phyloP scores from a whole-genome alignment of 148 eudicot species.

The Rhododendron griersonianum region DNA sequence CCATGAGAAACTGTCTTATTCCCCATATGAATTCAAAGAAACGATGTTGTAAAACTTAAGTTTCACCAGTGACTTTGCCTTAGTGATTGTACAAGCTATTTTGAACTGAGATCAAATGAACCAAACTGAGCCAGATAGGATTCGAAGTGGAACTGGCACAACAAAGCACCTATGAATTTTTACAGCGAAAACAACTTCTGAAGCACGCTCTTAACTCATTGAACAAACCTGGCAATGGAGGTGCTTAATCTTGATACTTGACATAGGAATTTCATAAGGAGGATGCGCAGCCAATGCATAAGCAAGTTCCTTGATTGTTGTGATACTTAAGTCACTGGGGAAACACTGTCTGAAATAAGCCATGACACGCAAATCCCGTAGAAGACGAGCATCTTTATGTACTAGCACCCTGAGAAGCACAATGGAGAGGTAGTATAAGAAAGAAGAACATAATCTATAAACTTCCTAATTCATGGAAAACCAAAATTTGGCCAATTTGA shows the following conservation, averaged over 20 bases:
- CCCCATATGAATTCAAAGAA: neutral
- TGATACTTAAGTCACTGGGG: slow-evolving; percentile 43
- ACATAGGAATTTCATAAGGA: slow-evolving; percentile 73
- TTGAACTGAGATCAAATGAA: neutral
- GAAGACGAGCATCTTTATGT: slow-evolving; percentile 68
- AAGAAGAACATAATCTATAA: neutral
- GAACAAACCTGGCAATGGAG: slow-evolving; percentile 68
- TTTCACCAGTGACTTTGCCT: neutral
- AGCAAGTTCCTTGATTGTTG: slow-evolving; percentile 75
- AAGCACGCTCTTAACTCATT: neutral
- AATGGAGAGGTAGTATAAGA: neutral
- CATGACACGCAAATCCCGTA: slow-evolving; percentile 64
- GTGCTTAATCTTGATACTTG: slow-evolving; percentile 70
- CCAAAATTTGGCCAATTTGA: neutral
- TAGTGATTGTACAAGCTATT: neutral
- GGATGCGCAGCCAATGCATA: slow-evolving; percentile 69
- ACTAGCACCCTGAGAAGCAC: slow-evolving; percentile 50
- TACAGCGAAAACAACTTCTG: neutral
- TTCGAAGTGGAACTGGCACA: neutral
- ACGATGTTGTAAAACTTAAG: neutral
- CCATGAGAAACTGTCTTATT: slow-evolving; percentile 1
- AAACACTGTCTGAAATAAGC: slow-evolving; percentile 92
- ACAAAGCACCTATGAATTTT: neutral
- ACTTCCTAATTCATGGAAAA: neutral
- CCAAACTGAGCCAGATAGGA: neutral